Evolutionary conservation across 2,329 filamentous ascomycete species (phyloP).

Genomic region (Ceratocystis ficicola): DNA sequence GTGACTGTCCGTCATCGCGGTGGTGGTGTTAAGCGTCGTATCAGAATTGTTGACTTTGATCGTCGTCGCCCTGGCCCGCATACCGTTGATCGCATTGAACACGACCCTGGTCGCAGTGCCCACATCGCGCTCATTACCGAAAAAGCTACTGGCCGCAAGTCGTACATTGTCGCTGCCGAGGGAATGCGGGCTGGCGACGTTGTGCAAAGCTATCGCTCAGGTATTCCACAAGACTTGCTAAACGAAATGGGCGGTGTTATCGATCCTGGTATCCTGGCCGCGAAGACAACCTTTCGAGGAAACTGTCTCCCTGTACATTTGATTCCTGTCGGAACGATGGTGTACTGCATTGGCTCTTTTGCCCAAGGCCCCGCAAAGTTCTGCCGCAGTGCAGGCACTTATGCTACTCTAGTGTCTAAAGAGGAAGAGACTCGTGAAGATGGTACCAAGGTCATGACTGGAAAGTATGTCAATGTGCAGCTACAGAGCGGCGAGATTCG

Average conservation of each 20-base stretch:
- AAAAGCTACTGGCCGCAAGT: slow-evolving; percentile 59
- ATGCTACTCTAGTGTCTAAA: slow-evolving; percentile 78
- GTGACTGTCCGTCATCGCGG: slow-evolving; percentile 86
- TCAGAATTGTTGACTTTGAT: slow-evolving; percentile 81
- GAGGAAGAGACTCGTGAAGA: slow-evolving; percentile 59
- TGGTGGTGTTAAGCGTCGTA: slow-evolving; percentile 82
- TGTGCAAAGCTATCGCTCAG: slow-evolving; percentile 81
- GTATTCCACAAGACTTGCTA: slow-evolving; percentile 76
- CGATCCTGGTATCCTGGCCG: slow-evolving; percentile 90
- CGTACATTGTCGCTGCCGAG: slow-evolving; percentile 91
- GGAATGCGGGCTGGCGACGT: slow-evolving; percentile 84
- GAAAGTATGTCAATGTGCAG: slow-evolving; percentile 69
- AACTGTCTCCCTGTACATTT: slow-evolving; percentile 94
- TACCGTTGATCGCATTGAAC: slow-evolving; percentile 84
- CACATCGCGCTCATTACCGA: slow-evolving; percentile 82
- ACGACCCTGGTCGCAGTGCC: slow-evolving; percentile 84
- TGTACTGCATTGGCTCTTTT: slow-evolving; percentile 78
- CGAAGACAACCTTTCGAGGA: slow-evolving; percentile 84
- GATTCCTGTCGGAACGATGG: slow-evolving; percentile 84
- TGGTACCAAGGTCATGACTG: slow-evolving; percentile 49
- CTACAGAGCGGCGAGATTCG: slow-evolving; percentile 89
- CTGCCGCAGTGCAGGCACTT: slow-evolving; percentile 88
- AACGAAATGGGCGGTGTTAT: slow-evolving; percentile 84
- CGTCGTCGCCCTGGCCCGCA: slow-evolving; percentile 70
- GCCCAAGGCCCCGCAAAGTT: slow-evolving; percentile 69